Evolutionary conservation across 2,329 filamentous ascomycete species (phyloP).

Genomic region (Fusarium vanettenii): DNA sequence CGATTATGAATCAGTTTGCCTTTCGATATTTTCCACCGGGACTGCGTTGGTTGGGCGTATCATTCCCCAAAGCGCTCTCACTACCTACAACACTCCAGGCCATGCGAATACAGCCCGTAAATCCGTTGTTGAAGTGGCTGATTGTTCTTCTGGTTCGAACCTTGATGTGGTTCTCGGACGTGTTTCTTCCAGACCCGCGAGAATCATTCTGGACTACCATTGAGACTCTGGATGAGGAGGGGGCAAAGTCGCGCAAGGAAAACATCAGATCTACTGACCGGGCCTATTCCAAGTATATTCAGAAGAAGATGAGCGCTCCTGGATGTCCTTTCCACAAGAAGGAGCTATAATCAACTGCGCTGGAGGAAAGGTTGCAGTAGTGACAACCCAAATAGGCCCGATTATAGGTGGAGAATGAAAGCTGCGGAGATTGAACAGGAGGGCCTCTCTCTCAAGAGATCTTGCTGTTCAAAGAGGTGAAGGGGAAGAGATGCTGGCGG

Average conservation of each 20-base stretch:
- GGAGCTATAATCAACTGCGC: not conserved
- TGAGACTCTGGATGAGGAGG: not conserved
- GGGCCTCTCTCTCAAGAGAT: not conserved
- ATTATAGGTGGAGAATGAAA: not conserved
- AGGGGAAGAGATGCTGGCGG: not conserved
- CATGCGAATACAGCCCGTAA: not conserved
- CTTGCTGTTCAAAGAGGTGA: not conserved
- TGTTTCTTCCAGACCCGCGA: constrained; percentile 2
- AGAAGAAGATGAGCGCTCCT: not conserved
- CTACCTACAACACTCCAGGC: constrained; percentile 1
- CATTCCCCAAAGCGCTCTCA: constrained; percentile 2
- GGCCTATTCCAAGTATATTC: constrained; percentile 1
- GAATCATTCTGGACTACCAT: not conserved
- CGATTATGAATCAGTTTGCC: constrained; percentile 11
- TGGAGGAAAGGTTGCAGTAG: not conserved
- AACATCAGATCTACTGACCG: not conserved
- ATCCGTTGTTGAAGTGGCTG: not conserved
- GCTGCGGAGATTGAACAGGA: not conserved
- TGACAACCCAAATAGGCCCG: not conserved
- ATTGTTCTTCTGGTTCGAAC: constrained; percentile 4
- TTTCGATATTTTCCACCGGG: constrained; percentile 10
- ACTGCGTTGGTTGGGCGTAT: constrained; percentile 2
- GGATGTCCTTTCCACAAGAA: constrained; percentile 7
- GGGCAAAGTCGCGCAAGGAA: not conserved
- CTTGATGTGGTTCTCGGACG: constrained; percentile 3